These are phyloP conservation scores for Cryphonectria parasitica DNA, from an alignment of 2,329 filamentous ascomycete species.

Conservation along the genomic window DNA sequence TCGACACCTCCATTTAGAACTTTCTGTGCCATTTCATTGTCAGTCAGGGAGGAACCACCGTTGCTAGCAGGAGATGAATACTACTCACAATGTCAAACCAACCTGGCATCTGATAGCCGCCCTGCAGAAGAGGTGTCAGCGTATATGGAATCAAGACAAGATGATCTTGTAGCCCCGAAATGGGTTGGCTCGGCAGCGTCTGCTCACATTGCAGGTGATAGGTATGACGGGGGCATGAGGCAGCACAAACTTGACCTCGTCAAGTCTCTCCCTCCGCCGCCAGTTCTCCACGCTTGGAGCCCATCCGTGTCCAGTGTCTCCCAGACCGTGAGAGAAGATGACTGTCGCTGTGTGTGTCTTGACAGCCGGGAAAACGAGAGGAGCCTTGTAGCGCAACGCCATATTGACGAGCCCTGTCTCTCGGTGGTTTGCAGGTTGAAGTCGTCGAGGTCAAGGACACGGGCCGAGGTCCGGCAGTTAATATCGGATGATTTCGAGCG, in stretches of 20 bases:
- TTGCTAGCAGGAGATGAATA: neutral
- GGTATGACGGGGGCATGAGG: conserved; percentile 88
- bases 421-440: neutral
- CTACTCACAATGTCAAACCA: conserved; percentile 78
- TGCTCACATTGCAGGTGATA: conserved; percentile 70
- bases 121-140: conserved; percentile 21
- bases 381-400: conserved; percentile 43
- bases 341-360: conserved; percentile 90
- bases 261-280: conserved; percentile 76
- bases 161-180: neutral
- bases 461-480: conserved; percentile 1
- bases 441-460: neutral
- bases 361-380: conserved; percentile 76
- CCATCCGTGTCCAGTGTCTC: conserved; percentile 82
- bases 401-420: conserved; percentile 11
- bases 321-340: conserved; percentile 91
- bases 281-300: conserved; percentile 84
- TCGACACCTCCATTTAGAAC: conserved; percentile 35
- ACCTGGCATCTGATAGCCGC: conserved; percentile 78
- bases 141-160: neutral
- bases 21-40: conserved; percentile 13
- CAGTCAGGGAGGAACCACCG: conserved; percentile 5
- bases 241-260: conserved; percentile 92
- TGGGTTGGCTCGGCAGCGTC: neutral
- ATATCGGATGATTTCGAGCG: neutral